These are phyloP conservation scores for Neocucurbitaria cava DNA, from an alignment of 2,329 filamentous ascomycete species.

Conservation along the genomic window DNA sequence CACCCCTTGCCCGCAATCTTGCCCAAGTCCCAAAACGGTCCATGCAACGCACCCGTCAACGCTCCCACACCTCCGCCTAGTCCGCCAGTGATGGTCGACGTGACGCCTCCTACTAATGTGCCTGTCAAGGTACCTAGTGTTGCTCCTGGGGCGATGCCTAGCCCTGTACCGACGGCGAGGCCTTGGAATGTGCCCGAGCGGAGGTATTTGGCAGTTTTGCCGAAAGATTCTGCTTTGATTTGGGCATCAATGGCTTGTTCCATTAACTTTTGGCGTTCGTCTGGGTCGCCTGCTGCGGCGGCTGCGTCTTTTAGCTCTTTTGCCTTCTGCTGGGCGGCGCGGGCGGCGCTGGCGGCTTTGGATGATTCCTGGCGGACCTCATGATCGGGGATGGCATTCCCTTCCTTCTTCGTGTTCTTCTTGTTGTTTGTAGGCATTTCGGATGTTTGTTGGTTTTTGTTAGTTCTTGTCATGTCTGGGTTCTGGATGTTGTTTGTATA, in stretches of 20 bases:
- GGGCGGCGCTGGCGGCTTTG: constrained; percentile 46
- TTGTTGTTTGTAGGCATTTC: neutral
- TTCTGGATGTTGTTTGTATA: neutral
- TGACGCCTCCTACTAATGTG: constrained; percentile 43
- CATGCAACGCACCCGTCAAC: constrained; percentile 45
- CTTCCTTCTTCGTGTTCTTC: constrained; percentile 17
- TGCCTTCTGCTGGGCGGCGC: constrained; percentile 48
- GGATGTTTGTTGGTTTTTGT: neutral
- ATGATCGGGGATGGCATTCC: constrained; percentile 38
- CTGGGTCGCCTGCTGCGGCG: constrained; percentile 47
- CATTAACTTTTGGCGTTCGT: constrained; percentile 49
- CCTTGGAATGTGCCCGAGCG: constrained; percentile 50
- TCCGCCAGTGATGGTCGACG: constrained; percentile 42
- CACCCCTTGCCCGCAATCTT: constrained; percentile 46
- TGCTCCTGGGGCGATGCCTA: constrained; percentile 46
- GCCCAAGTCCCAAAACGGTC: constrained; percentile 46
- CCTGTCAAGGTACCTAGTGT: constrained; percentile 46
- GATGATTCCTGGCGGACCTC: constrained; percentile 50
- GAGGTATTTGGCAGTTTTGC: constrained; percentile 51
- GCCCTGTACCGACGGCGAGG: constrained; percentile 47
- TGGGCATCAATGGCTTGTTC: constrained; percentile 51
- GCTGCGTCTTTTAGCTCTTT: constrained; percentile 50
- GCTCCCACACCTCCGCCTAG: constrained; percentile 46
- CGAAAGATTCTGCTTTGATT: constrained; percentile 51
- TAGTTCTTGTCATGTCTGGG: neutral